Percentiles rank a stretch among this genome's conserved stretches.
phyloP scores from a whole-genome alignment of 441 rosid species.

The Gossypium davidsonii region DNA sequence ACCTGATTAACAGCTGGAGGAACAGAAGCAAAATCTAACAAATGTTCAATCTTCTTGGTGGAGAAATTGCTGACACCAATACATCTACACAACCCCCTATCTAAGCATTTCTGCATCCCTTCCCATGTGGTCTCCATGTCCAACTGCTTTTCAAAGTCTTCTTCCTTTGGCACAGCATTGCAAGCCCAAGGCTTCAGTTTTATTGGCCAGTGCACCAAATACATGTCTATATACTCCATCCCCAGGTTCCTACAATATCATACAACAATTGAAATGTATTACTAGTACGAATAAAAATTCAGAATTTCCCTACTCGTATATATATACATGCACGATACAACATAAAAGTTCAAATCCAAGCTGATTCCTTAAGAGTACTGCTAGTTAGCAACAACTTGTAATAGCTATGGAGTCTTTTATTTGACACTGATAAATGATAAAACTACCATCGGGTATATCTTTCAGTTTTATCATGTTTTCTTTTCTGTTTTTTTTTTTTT shows the following conservation, averaged over 20 bases:
- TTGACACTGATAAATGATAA: background rate
- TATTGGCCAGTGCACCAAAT: slow-evolving; percentile 89
- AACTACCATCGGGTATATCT: no score
- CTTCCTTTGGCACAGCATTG: slow-evolving; percentile 57
- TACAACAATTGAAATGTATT: background rate
- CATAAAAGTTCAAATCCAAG: background rate
- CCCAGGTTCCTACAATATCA: slow-evolving; percentile 42
- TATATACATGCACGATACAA: background rate
- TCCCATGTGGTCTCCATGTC: slow-evolving; percentile 70
- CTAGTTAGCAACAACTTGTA: background rate
- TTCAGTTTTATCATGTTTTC: no score
- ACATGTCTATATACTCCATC: slow-evolving; percentile 75
- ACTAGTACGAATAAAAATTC: background rate
- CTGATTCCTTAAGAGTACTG: background rate
- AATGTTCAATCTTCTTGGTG: slow-evolving; percentile 37
- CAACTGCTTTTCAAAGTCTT: slow-evolving; percentile 53
- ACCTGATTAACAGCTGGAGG: slow-evolving; percentile 79
- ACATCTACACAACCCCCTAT: slow-evolving; percentile 57
- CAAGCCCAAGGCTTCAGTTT: slow-evolving; percentile 64
- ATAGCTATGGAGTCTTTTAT: background rate
- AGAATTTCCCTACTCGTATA: background rate
- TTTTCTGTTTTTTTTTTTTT: no score
- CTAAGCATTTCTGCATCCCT: slow-evolving; percentile 75
- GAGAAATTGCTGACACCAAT: slow-evolving; percentile 95
- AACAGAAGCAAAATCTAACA: slow-evolving; percentile 57